These are phyloP conservation scores for Pyricularia grisea DNA, from an alignment of 2,329 filamentous ascomycete genomes.

Conservation along the genomic window DNA sequence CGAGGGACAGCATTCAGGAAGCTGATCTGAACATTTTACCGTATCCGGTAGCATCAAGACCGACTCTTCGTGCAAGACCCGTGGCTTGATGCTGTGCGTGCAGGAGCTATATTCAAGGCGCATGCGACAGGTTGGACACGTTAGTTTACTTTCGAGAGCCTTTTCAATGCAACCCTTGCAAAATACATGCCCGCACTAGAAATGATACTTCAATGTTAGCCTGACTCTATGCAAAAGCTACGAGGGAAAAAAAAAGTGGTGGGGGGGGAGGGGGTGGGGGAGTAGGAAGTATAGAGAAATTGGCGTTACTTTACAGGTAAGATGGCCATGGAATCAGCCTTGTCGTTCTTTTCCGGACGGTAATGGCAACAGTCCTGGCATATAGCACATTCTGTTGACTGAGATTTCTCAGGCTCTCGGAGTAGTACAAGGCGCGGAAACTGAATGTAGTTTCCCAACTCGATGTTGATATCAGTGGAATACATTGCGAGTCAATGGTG, in stretches of 20 bases:
- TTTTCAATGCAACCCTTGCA: not conserved
- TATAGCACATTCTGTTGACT: not conserved
- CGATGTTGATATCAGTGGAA: not conserved
- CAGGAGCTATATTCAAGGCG: not conserved
- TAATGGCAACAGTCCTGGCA: not conserved
- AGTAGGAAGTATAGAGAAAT: not conserved
- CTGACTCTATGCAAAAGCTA: not conserved
- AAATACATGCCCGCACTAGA: conserved; percentile 4
- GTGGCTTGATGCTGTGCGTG: not conserved
- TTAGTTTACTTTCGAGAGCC: not conserved
- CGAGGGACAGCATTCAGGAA: not conserved
- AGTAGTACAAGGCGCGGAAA: not conserved
- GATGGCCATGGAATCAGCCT: not conserved
- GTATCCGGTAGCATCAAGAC: not conserved
- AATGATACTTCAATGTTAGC: not conserved
- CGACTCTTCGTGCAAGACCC: conserved; percentile 2
- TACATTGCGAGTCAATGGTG: not conserved
- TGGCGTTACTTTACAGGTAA: not conserved
- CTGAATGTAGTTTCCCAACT: not conserved
- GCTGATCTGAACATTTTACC: not conserved
- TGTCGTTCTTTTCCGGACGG: not conserved
- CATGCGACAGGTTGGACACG: conserved; percentile 2
- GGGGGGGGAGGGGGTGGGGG: too few species aligned
- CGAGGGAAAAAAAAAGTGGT: too few species aligned
- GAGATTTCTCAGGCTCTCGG: not conserved